Evolutionary conservation across 257 asterid genomes (phyloP), one percentile per base, ranked within the genome.

Genomic region (Petrea volubilis): DNA sequence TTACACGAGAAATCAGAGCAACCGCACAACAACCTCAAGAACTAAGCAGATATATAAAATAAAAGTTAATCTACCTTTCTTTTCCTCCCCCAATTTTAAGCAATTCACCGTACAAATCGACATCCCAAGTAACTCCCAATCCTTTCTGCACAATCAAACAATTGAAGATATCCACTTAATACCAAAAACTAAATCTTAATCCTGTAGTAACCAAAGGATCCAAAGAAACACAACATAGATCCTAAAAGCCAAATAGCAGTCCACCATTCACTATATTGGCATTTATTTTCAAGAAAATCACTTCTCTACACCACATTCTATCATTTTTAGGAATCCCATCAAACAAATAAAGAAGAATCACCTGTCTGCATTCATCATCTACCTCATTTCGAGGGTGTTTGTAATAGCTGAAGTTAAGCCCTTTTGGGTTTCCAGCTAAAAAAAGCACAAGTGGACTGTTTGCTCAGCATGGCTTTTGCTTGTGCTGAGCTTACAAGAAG

Each of bases 1-100:
- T 33, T 36, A 52, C 15, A 41, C 21, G 4, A 6, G 47, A 21
- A 47, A 63, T 11, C 53, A 62, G 10, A 63, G 72, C 41, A 67
- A 52, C 14, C 56, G 14, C 34, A 56, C 5, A 40, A 55, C 43
- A 71, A 53, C 36, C 13, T 43, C 23, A 64, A 33, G 24, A 34
- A 73, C 17, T 27, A 7, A 33, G 55, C 64, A 47, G 18, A 73
- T 55, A 21, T 29, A 38, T 25, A 21, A 61, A 28, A 65, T 9
- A 57, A 41, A n/a, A 33, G 24, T 34, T 24, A 57, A 49, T 60
- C 24, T 77, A 94, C 97, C 98, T 89, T 71, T 94, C 98, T 82
- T 94, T 94, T 56, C 98, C 98, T 68, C 98, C 98, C 53, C 97
- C 98, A 67, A 94, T 94, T 80, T 91, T 87, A 68, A 91, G 96